These are phyloP conservation scores for Candida railenensis DNA, from an alignment of 805 yeast genomes.

Conservation along the genomic window DNA sequence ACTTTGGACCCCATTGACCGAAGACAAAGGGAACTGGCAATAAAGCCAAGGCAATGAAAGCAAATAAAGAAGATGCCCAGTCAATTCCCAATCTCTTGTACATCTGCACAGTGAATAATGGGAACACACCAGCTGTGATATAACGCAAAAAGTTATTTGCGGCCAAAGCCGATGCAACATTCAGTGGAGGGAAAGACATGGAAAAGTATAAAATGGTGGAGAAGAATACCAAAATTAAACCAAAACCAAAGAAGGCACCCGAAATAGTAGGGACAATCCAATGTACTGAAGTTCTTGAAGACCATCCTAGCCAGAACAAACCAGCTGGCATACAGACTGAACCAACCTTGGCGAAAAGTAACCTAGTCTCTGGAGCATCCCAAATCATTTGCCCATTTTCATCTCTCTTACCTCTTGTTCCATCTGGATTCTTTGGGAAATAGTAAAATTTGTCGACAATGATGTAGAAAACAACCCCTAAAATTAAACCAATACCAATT, in stretches of 20 bases:
- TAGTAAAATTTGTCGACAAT: constrained; percentile 46
- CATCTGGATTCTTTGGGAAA: constrained; percentile 61
- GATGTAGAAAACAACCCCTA: constrained; percentile 55
- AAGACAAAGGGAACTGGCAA: constrained; percentile 76
- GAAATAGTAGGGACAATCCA: constrained; percentile 78
- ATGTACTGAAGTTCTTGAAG: constrained; percentile 57
- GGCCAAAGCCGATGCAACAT: constrained; percentile 84
- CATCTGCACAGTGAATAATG: constrained; percentile 85
- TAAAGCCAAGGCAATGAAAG: constrained; percentile 64
- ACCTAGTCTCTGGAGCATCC: constrained; percentile 60
- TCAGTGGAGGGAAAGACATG: constrained; percentile 69
- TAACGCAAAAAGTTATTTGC: constrained; percentile 84
- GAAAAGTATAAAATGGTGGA: constrained; percentile 67
- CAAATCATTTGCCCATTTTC: constrained; percentile 53
- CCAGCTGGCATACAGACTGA: constrained; percentile 65
- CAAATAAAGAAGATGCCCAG: constrained; percentile 78
- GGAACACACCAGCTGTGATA: constrained; percentile 73
- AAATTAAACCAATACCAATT: constrained; percentile 64
- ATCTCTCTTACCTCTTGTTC: constrained; percentile 56
- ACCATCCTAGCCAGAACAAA: constrained; percentile 83
- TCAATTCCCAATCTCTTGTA: constrained; percentile 64
- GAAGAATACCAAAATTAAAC: constrained; percentile 70
- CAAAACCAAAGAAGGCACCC: constrained; percentile 78
- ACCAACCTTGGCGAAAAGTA: constrained; percentile 64
- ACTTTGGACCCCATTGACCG: constrained; percentile 52